These are phyloP conservation scores for Medicago arabica DNA, from an alignment of 306 rosid genomes.

Conservation along the genomic window DNA sequence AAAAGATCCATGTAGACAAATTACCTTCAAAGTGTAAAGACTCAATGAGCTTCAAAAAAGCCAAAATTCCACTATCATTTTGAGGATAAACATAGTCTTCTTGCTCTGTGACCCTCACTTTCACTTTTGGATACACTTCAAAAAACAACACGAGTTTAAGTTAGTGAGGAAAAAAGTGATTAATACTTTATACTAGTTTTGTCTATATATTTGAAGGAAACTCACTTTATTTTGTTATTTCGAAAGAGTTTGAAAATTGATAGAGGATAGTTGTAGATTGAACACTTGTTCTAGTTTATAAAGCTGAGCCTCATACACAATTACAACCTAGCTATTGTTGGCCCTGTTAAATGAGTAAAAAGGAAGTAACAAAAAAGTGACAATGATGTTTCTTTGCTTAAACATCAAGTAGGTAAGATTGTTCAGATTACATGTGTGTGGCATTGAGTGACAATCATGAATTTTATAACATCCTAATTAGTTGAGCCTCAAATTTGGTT, in stretches of 20 bases:
- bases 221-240: conserved; percentile 39
- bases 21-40: conserved; percentile 47
- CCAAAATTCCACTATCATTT: conserved; percentile 37
- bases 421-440: conserved; percentile 42
- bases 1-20: not conserved
- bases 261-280: conserved; percentile 10
- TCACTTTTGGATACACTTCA: conserved; percentile 63
- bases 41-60: conserved; percentile 38
- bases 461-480: not conserved
- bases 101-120: conserved; percentile 50
- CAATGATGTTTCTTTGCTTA: conserved; percentile 46
- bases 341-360: conserved; percentile 29
- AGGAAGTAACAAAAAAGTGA: conserved; percentile 35
- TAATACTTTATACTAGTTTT: not conserved
- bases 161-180: conserved; percentile 1
- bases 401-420: conserved; percentile 41
- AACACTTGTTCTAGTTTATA: conserved; percentile 27
- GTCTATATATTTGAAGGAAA: not conserved
- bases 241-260: conserved; percentile 11
- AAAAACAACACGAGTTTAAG: conserved; percentile 18
- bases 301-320: not conserved
- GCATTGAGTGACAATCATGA: not conserved
- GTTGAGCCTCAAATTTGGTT: no score
- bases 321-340: conserved; percentile 12
- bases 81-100: conserved; percentile 42